Conservation (phyloP, 345 rosid genomes). For the Camelina neglecta region DNA sequence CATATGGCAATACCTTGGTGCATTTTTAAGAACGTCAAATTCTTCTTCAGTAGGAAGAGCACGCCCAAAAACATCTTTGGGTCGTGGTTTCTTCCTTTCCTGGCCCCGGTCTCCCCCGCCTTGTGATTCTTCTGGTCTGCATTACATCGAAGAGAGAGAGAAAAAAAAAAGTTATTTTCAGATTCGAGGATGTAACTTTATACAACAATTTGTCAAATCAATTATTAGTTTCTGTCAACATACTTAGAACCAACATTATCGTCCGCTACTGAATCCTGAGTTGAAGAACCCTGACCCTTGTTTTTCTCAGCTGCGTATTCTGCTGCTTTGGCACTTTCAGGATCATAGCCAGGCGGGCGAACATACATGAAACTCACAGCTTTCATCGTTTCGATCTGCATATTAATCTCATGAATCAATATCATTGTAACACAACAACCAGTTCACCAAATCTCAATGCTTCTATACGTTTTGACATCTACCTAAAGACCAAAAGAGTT, state of each 20-base stretch:
- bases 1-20: constrained; percentile 66
- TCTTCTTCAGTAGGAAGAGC: constrained; percentile 95
- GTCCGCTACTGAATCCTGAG: constrained; percentile 40
- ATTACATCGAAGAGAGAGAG: constrained; percentile 35
- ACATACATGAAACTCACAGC: constrained; percentile 98
- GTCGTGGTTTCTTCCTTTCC: constrained; percentile 79
- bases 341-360: constrained; percentile 93
- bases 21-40: constrained; percentile 79
- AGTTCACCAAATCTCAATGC: constrained; percentile 4
- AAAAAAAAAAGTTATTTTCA: too few species aligned
- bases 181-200: neutral
- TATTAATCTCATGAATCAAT: too few species aligned
- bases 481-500: neutral
- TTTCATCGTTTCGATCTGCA: constrained; percentile 91
- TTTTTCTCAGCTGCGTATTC: constrained; percentile 66
- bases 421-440: too few species aligned
- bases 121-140: constrained; percentile 47
- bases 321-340: constrained; percentile 98
- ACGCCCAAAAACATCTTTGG: constrained; percentile 97
- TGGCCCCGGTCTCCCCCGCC: constrained; percentile 44
- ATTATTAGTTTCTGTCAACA: constrained; percentile 18
- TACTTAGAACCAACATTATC: constrained; percentile 54
- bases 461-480: neutral
- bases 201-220: constrained; percentile 2
- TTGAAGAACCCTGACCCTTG: constrained; percentile 43